phyloP scores from a whole-genome alignment of 2,329 filamentous ascomycete species.

The Diatrype stigma region DNA sequence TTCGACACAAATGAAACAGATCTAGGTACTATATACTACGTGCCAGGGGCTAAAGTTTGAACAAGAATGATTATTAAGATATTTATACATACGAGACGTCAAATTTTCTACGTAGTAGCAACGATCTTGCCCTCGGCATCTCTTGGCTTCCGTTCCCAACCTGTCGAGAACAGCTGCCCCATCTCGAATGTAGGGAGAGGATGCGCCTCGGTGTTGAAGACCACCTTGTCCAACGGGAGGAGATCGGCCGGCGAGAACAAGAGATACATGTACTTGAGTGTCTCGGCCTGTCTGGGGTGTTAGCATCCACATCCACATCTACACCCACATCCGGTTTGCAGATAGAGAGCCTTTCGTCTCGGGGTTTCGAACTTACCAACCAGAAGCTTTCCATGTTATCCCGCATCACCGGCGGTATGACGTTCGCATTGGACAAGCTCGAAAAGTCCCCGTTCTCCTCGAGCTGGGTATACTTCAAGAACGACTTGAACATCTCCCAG shows the following conservation, averaged over 20 bases:
- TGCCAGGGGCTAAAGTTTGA: too few relatives aligned
- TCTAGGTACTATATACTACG: too few relatives aligned
- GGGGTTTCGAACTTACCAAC: constrained; percentile 63
- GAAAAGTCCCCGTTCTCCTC: constrained; percentile 77
- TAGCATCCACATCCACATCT: background rate
- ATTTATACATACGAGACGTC: background rate
- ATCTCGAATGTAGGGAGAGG: constrained; percentile 83
- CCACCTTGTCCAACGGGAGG: constrained; percentile 78
- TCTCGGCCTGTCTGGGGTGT: constrained; percentile 67
- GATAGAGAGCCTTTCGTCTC: too few relatives aligned
- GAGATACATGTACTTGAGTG: constrained; percentile 95
- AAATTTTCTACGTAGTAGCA: constrained; percentile 5
- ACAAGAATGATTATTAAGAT: background rate
- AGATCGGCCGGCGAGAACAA: constrained; percentile 83
- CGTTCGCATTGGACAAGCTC: constrained; percentile 70
- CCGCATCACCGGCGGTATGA: constrained; percentile 61
- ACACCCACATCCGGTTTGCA: too few relatives aligned
- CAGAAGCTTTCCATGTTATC: constrained; percentile 99
- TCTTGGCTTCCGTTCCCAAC: constrained; percentile 70
- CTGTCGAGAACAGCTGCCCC: constrained; percentile 70
- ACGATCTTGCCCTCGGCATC: constrained; percentile 40
- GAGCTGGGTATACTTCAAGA: constrained; percentile 80
- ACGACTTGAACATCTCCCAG: constrained; percentile 96
- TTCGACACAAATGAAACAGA: too few relatives aligned
- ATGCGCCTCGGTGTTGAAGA: constrained; percentile 96